A percentile compares a stretch with the other conserved stretches of the same genome.
phyloP scores from a whole-genome alignment of 1,284 basidiomycete species.

The Tranzscheliella williamsii region DNA sequence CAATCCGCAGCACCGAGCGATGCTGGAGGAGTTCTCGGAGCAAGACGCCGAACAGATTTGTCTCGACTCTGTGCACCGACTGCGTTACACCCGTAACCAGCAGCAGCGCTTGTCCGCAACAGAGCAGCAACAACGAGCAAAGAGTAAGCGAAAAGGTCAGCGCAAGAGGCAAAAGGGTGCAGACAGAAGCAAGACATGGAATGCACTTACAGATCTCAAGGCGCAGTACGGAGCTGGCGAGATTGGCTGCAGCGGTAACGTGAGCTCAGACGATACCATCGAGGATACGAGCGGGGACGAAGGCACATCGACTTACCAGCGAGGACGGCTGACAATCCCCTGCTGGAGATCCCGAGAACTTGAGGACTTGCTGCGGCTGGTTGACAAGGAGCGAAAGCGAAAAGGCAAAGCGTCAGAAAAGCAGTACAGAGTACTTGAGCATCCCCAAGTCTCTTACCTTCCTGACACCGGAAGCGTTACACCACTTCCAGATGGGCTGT shows the following conservation, averaged over 20 bases:
- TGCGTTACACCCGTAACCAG: neutral
- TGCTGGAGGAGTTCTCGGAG: neutral
- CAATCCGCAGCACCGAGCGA: neutral
- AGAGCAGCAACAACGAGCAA: neutral
- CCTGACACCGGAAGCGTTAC: neutral
- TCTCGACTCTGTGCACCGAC: neutral
- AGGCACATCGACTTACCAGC: neutral
- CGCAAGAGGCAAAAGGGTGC: neutral
- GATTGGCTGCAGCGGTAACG: neutral
- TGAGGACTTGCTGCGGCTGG: neutral
- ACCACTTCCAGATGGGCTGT: neutral
- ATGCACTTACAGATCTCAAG: neutral
- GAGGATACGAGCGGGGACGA: neutral
- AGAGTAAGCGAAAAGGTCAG: neutral
- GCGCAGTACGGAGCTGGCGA: no score
- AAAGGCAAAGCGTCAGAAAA: neutral
- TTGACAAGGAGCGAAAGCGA: neutral
- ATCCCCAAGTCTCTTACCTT: neutral
- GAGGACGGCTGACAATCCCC: neutral
- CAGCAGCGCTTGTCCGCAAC: neutral
- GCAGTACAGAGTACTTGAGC: neutral
- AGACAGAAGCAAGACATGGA: neutral
- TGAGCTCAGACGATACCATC: neutral
- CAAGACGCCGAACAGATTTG: neutral
- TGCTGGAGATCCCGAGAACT: neutral